Evolutionary conservation across 495 filamentous ascomycete genomes (phyloP).

Genomic region (Trichoderma orchidacearum): DNA sequence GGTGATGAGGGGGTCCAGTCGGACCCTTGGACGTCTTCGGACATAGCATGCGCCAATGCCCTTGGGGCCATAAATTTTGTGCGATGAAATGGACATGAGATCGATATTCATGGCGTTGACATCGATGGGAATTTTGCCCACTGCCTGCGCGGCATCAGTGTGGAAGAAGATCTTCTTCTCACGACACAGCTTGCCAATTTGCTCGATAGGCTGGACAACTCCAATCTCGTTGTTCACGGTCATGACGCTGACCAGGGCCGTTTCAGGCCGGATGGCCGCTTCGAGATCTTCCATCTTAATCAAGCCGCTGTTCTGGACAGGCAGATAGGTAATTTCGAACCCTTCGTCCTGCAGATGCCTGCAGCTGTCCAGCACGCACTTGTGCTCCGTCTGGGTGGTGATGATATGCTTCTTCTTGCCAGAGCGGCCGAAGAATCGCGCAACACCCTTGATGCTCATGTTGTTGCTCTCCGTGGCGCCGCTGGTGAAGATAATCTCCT

Average conservation of each 20-base stretch:
- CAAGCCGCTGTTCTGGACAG: constrained; percentile 72
- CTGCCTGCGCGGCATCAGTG: constrained; percentile 92
- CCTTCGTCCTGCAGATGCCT: constrained; percentile 94
- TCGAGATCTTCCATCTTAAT: constrained; percentile 79
- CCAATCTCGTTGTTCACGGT: constrained; percentile 99
- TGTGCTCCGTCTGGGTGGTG: constrained; percentile 95
- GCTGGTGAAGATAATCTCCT: constrained; percentile 97
- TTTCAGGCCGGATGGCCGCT: constrained; percentile 81
- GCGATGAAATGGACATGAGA: constrained; percentile 96
- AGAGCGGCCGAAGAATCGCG: constrained; percentile 78
- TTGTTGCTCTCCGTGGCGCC: constrained; percentile 98
- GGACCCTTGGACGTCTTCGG: constrained; percentile 77
- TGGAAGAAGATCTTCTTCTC: constrained; percentile 95
- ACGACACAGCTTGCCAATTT: constrained; percentile 87
- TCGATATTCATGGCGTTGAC: constrained; percentile 97
- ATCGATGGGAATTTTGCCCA: constrained; percentile 92
- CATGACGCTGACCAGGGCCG: constrained; percentile 90
- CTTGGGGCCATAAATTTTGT: constrained; percentile 98
- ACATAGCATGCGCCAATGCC: constrained; percentile 95
- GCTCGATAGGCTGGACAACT: constrained; percentile 86
- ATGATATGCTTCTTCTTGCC: constrained; percentile 98
- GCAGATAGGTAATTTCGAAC: constrained; percentile 89
- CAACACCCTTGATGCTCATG: constrained; percentile 98
- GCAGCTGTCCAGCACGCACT: constrained; percentile 95
- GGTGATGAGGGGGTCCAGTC: constrained; percentile 89